Percentiles rank a stretch among this genome's conserved stretches.
Evolutionary conservation across 108 stramenopile genomes (phyloP).

Genomic region (Nannochloropsis salina): DNA sequence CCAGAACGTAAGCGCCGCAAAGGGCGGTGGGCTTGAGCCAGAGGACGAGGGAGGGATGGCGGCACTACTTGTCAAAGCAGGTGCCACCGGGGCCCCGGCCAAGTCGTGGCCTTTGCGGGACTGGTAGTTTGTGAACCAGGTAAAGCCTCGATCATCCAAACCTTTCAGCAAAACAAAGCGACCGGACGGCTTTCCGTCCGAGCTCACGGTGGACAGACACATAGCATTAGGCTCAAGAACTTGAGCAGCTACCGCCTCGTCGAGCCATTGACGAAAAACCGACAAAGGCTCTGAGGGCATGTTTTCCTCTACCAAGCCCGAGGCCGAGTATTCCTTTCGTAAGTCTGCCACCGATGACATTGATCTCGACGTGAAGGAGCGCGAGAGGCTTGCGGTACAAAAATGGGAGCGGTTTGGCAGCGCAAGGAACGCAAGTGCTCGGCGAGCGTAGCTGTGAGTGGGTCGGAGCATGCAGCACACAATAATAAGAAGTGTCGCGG

Average conservation of each 20-base stretch:
- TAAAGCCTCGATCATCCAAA: conserved; percentile 52
- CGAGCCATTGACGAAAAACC: conserved; percentile 50
- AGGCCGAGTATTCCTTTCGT: conserved; percentile 26
- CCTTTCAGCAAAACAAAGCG: conserved; percentile 58
- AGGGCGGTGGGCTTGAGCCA: not conserved
- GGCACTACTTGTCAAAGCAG: not conserved
- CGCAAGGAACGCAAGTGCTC: too few relatives aligned
- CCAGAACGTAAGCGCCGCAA: conserved; percentile 56
- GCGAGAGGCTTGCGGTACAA: not conserved
- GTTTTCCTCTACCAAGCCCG: conserved; percentile 22
- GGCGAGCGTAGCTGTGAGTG: too few relatives aligned
- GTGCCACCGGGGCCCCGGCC: not conserved
- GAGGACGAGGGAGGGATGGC: not conserved
- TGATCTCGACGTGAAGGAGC: not conserved
- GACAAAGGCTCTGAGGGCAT: conserved; percentile 35
- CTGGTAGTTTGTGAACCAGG: conserved; percentile 59
- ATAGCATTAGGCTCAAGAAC: conserved; percentile 55
- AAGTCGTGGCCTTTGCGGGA: conserved; percentile 46
- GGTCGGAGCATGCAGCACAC: too few relatives aligned
- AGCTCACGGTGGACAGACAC: conserved; percentile 49
- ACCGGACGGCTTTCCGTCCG: conserved; percentile 47
- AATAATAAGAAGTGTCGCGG: too few relatives aligned
- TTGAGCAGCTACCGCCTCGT: conserved; percentile 49
- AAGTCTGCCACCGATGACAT: conserved; percentile 24
- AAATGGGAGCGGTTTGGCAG: too few relatives aligned